Percentiles rank a stretch among this genome's conserved stretches.
These are phyloP conservation scores for Colletotrichum sojae DNA, from an alignment of 2,329 filamentous ascomycete species.

Conservation along the genomic window DNA sequence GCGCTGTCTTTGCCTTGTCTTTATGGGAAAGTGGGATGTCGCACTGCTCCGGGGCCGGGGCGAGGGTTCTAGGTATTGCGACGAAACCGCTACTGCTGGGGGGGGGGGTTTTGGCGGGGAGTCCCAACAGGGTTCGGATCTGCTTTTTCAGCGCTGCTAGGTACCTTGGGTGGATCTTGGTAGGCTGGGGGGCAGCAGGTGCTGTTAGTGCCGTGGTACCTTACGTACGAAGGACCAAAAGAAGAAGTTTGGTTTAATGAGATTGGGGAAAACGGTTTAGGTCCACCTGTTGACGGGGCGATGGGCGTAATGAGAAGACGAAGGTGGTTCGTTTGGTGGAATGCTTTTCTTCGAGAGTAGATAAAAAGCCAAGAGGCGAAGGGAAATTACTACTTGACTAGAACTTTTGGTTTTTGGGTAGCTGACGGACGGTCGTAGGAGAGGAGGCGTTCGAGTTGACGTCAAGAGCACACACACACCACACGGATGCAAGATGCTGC, in stretches of 20 bases:
- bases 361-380: constrained; percentile 2
- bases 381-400: neutral
- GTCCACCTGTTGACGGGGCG: constrained; percentile 32
- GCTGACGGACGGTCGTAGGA: neutral
- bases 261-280: constrained; percentile 8
- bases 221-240: neutral
- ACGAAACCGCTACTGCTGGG: neutral
- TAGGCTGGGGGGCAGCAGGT: neutral
- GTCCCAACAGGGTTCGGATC: constrained; percentile 26
- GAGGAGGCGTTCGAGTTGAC: neutral
- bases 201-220: neutral
- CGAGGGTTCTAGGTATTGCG: too few species aligned
- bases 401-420: neutral
- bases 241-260: neutral
- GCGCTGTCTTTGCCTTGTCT: constrained; percentile 6
- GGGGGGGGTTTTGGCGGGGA: constrained; percentile 23
- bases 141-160: constrained; percentile 26
- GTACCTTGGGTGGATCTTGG: neutral
- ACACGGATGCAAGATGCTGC: too few species aligned
- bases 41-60: constrained; percentile 1
- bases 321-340: constrained; percentile 2
- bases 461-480: constrained; percentile 5
- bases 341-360: constrained; percentile 6
- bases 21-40: constrained; percentile 32
- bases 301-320: neutral